Evolutionary conservation across 2,329 filamentous ascomycete species (phyloP), one percentile per base, ranked within the genome.

Genomic region (Pseudogymnoascus sp.): DNA sequence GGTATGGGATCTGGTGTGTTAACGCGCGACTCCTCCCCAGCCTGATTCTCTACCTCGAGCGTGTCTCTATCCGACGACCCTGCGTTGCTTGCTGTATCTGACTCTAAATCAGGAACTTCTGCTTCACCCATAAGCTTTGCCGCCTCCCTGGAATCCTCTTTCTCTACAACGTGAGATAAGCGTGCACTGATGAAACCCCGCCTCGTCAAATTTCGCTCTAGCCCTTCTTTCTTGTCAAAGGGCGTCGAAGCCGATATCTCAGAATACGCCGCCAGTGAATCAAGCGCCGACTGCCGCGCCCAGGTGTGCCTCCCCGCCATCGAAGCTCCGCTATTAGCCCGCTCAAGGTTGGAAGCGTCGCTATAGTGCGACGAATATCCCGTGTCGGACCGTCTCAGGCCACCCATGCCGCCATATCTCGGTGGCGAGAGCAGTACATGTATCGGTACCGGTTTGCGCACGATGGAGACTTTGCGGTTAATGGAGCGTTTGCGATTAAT

Each of bases 311-410:
- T 52, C n/a, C 45, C 43, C 16, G 23, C 45, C 45, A 31, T 28
- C 4, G 45, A 52, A 52, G 45, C 45, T 8, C n/a, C 25, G 7
- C 45, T 52, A 52, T 52, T 28, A 5, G 45, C 45, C 31, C 45
- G 45, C n/a, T 23, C 45, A 18, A 52, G 25, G 45, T 23, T 52
- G 14, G 45, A 52, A 31, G 25, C n/a, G 25, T 31, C 25, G 25
- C 45, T 52, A 18, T 52, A 52, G n/a, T 52, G 45, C n/a, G 45
- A 52, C 45, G 45, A 52, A 8, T 52, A 52, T 6, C 45, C 45
- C 1, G 45, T 52, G 25, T 52, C 45, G n/a, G 45, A 52, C 25
- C 45, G 45, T 31, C 45, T 52, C 14, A 52, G 45, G 5, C n/a
- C 45, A 31, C 45, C 12, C 5, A 52, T n/a, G 12, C 45, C 45